These are phyloP conservation scores for Termitomyces eurrhizus DNA, from an alignment of 768 basidiomycete genomes.

Conservation along the genomic window DNA sequence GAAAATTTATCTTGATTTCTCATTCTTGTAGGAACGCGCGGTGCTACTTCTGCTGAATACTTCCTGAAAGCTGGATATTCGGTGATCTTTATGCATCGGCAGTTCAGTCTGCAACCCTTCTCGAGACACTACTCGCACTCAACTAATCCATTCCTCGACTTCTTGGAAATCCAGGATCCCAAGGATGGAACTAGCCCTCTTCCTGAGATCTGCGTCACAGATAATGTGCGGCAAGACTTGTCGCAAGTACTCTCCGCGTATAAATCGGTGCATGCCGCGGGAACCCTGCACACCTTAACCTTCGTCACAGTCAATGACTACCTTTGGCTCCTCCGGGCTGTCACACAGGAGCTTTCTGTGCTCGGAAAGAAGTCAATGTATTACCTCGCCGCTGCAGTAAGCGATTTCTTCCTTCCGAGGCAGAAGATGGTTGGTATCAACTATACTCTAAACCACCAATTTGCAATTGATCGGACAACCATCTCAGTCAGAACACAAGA, in stretches of 20 bases:
- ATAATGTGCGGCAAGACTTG: constrained; percentile 60
- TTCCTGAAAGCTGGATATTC: constrained; percentile 93
- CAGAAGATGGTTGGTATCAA: constrained; percentile 73
- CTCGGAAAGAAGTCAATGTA: constrained; percentile 79
- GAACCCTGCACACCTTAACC: constrained; percentile 76
- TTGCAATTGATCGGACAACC: not conserved
- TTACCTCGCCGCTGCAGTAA: constrained; percentile 96
- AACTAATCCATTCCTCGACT: constrained; percentile 95
- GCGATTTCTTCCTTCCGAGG: constrained; percentile 94
- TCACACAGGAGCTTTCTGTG: constrained; percentile 72
- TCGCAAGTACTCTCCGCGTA: constrained; percentile 73
- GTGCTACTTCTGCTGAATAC: constrained; percentile 97
- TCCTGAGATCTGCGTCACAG: constrained; percentile 61
- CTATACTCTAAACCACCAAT: not conserved
- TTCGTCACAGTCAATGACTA: constrained; percentile 97
- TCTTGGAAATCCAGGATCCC: constrained; percentile 65
- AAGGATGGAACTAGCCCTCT: constrained; percentile 22
- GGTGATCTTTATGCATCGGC: constrained; percentile 97
- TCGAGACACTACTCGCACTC: constrained; percentile 98
- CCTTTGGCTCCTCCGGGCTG: constrained; percentile 82
- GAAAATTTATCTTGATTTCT: constrained; percentile 3
- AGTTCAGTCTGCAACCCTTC: constrained; percentile 97
- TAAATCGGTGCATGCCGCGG: constrained; percentile 72
- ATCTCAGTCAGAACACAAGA: constrained; percentile 91
- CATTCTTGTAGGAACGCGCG: constrained; percentile 73